These are phyloP conservation scores for Lagerstroemia speciosa DNA, from an alignment of 345 rosid species.

Conservation along the genomic window DNA sequence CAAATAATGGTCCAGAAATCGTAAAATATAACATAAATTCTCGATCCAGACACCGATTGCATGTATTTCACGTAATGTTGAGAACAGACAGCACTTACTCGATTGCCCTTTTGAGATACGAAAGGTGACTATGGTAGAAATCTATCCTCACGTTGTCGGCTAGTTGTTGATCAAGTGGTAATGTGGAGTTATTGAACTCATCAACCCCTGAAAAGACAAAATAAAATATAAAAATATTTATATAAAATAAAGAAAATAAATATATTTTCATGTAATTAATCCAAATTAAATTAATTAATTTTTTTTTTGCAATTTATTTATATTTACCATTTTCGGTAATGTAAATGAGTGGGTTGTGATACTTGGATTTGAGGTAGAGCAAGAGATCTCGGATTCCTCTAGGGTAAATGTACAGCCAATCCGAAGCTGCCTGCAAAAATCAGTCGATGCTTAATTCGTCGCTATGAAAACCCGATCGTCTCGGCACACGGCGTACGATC, in stretches of 20 bases:
- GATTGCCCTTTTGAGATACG: background rate
- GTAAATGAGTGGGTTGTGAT: slow-evolving; percentile 11
- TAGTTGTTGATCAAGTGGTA: slow-evolving; percentile 7
- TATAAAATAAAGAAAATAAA: background rate
- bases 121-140: background rate
- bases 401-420: slow-evolving; percentile 15
- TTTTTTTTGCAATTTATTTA: background rate
- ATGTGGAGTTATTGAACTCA: slow-evolving; percentile 5
- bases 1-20: too few relatives aligned
- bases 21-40: too few relatives aligned
- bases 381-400: slow-evolving; percentile 12
- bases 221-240: too few relatives aligned
- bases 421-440: slow-evolving; percentile 19
- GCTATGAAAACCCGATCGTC: background rate
- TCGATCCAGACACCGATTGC: too few relatives aligned
- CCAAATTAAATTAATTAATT: background rate
- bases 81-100: background rate
- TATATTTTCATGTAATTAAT: background rate
- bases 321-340: slow-evolving; percentile 14
- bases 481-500: background rate
- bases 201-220: slow-evolving; percentile 11
- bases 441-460: background rate
- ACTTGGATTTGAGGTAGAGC: slow-evolving; percentile 7
- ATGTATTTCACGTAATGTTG: too few relatives aligned
- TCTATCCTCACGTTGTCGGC: slow-evolving; percentile 12